phyloP scores from a whole-genome alignment of 176 grass and related monocot species.

The Melocanna baccifera region DNA sequence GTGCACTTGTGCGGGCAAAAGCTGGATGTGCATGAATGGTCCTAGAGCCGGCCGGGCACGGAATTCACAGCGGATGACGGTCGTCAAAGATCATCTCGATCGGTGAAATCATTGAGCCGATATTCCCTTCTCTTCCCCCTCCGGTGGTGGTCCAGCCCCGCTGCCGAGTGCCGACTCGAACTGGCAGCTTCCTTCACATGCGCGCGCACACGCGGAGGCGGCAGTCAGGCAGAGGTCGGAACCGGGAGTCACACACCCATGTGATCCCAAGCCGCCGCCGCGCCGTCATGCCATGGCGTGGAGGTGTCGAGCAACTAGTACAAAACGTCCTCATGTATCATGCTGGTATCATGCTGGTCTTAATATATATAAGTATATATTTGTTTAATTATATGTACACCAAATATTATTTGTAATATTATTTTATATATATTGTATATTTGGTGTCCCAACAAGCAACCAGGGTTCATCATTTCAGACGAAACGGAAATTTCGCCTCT shows the following conservation, averaged over 20 bases:
- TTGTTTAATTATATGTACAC: too few species aligned
- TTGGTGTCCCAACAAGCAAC: too few species aligned
- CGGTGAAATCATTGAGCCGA: neutral
- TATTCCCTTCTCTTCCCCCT: neutral
- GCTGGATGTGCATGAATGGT: neutral
- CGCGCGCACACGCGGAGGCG: neutral
- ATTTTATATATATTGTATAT: too few species aligned
- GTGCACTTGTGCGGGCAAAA: too few species aligned
- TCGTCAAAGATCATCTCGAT: neutral
- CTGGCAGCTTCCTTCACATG: conserved; percentile 42
- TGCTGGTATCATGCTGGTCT: too few species aligned
- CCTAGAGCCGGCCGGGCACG: neutral
- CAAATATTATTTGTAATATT: too few species aligned
- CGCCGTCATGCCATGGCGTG: neutral
- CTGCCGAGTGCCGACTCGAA: neutral
- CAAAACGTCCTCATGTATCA: too few species aligned
- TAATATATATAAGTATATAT: too few species aligned
- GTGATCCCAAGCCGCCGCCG: neutral
- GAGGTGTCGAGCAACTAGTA: neutral
- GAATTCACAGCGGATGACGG: neutral
- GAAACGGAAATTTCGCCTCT: too few species aligned
- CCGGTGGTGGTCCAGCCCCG: neutral
- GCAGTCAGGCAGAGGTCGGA: neutral
- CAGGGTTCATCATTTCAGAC: too few species aligned
- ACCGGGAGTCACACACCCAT: neutral